Conservation (phyloP, 345 rosid species). For the Lepidium didymum region DNA sequence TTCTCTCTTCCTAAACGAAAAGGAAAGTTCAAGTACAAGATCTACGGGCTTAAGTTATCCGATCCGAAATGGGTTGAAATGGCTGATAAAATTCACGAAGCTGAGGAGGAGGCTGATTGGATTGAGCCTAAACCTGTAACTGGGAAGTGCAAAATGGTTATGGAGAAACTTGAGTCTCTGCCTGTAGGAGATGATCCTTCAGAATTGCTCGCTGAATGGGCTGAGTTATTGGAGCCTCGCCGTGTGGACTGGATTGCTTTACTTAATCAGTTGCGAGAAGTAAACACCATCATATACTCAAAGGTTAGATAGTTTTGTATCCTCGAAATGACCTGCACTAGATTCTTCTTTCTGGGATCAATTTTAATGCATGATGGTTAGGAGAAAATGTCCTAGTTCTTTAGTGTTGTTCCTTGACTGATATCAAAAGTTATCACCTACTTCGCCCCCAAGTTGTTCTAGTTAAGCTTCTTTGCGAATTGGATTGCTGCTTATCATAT, state of each 20-base stretch:
- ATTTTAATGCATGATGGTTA: not conserved
- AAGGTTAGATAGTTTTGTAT: constrained; percentile 43
- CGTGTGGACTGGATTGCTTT: constrained; percentile 80
- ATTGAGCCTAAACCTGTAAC: constrained; percentile 63
- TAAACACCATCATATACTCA: constrained; percentile 35
- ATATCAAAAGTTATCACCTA: not conserved
- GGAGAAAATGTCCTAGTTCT: not conserved
- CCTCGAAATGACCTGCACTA: not conserved
- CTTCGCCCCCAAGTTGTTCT: not conserved
- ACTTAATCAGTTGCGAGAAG: constrained; percentile 54
- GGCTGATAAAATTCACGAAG: constrained; percentile 62
- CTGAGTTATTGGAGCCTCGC: constrained; percentile 63
- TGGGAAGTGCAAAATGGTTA: constrained; percentile 64
- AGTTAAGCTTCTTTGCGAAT: not conserved
- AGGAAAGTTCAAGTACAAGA: constrained; percentile 78
- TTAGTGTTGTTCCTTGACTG: not conserved
- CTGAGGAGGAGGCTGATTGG: constrained; percentile 58
- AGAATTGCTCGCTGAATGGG: constrained; percentile 60
- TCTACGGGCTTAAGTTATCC: constrained; percentile 88
- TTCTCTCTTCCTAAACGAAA: constrained; percentile 72
- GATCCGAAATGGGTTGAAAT: constrained; percentile 70
- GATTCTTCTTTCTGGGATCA: not conserved
- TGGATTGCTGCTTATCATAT: not conserved
- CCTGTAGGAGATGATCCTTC: constrained; percentile 67
- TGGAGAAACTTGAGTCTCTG: constrained; percentile 60